A percentile compares a stretch with the other conserved stretches of the same genome.
These are phyloP conservation scores for Alternaria sp. DNA, from an alignment of 2,329 filamentous ascomycete species.

Conservation along the genomic window DNA sequence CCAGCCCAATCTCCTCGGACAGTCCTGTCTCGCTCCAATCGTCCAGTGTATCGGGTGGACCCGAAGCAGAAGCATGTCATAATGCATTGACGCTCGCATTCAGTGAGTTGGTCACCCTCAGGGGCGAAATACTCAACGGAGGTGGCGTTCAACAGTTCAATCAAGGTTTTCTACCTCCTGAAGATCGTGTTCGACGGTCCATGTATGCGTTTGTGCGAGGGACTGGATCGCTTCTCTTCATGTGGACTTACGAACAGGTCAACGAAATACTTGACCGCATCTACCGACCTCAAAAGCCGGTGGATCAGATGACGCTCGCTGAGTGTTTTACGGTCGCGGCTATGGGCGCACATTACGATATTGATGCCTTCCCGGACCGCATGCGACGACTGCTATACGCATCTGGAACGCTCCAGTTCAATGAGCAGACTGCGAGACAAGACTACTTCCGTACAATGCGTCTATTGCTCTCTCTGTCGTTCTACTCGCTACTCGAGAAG, in stretches of 20 bases:
- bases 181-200: conserved; percentile 38
- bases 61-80: conserved; percentile 43
- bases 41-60: conserved; percentile 24
- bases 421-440: conserved; percentile 39
- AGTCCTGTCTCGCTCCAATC: conserved; percentile 38
- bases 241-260: conserved; percentile 44
- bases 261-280: conserved; percentile 47
- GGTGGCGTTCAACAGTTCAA: conserved; percentile 35
- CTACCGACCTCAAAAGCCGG: conserved; percentile 37
- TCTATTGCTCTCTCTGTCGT: conserved; percentile 45
- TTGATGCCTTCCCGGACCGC: conserved; percentile 45
- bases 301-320: conserved; percentile 45
- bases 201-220: conserved; percentile 48
- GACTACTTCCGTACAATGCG: conserved; percentile 49
- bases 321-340: conserved; percentile 49
- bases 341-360: conserved; percentile 50
- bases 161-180: conserved; percentile 37
- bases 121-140: conserved; percentile 41
- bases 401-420: conserved; percentile 45
- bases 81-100: conserved; percentile 48
- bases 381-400: conserved; percentile 44
- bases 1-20: conserved; percentile 42
- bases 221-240: conserved; percentile 48
- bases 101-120: conserved; percentile 43
- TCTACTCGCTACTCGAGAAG: conserved; percentile 50